A percentile compares a stretch with the other conserved stretches of the same genome.
phyloP scores from a whole-genome alignment of 2,329 filamentous ascomycete species.

The Coniochaeta sp. region DNA sequence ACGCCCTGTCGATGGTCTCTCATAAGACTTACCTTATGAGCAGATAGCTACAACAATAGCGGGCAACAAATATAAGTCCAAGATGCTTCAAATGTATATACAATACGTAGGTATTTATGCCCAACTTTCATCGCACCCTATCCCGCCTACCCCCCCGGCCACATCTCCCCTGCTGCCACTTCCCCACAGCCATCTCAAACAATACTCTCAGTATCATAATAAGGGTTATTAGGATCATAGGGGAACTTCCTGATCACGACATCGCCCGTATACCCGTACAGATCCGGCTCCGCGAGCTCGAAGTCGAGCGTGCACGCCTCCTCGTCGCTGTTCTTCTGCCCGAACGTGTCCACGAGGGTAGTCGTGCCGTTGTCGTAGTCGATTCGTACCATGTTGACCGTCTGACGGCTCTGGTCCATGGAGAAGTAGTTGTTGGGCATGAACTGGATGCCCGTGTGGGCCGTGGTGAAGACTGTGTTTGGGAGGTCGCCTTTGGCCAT shows the following conservation, averaged over 20 bases:
- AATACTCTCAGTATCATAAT: slow-evolving; percentile 22
- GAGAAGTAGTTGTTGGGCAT: slow-evolving; percentile 37
- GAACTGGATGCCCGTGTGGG: slow-evolving; percentile 34
- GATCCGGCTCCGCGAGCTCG: slow-evolving; percentile 15
- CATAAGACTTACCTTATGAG: too few species aligned
- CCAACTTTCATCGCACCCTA: too few species aligned
- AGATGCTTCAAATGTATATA: too few species aligned
- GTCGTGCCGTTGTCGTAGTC: slow-evolving; percentile 24
- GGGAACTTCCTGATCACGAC: slow-evolving; percentile 29
- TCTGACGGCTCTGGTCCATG: slow-evolving; percentile 29
- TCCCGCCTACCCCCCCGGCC: too few species aligned
- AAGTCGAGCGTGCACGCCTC: slow-evolving; percentile 20
- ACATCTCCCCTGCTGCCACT: too few species aligned
- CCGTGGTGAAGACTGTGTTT: slow-evolving; percentile 44
- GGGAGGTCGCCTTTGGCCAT: slow-evolving; percentile 42
- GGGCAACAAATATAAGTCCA: too few species aligned
- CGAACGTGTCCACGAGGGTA: slow-evolving; percentile 22
- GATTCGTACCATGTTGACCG: slow-evolving; percentile 32
- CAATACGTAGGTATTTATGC: too few species aligned
- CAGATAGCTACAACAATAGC: too few species aligned
- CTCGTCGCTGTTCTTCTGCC: slow-evolving; percentile 16
- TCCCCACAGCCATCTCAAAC: slow-evolving; percentile 18
- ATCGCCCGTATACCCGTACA: slow-evolving; percentile 24
- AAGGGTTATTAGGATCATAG: slow-evolving; percentile 27
- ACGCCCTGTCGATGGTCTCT: too few species aligned